Evolutionary conservation across 139 green algal species (phyloP), one percentile per base, ranked within the genome.

Genomic region (Picochlorum sp.): DNA sequence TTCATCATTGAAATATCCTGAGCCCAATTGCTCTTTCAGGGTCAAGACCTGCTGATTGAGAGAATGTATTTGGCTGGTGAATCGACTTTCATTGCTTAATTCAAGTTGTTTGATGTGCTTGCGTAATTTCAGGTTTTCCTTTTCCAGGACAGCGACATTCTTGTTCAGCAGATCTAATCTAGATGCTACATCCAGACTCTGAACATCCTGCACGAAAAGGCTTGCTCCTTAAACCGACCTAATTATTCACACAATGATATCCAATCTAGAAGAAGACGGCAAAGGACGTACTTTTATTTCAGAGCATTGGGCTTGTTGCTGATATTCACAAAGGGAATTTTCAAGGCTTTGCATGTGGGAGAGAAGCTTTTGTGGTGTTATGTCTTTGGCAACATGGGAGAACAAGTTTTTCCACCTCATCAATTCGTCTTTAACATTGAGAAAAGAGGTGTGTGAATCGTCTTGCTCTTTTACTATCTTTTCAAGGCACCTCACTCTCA

Each of bases 1-100:
- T 13, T 59, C 64, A 4, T 69, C 59, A 58, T 86, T 76, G 62
- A 78, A 87, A 47, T 92, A 84, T 10, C 88, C 88, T 3, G 69
- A 65, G 4, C 78, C 82, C 61, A 92, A 37, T 45, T 80, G 78
- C 62, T 83, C 74, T 75, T 87, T 61, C 37, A 59, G 15, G 15
- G 34, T 10, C n/a, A 23, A 18, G 14, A 66, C 37, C 37, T 65
- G 58, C 23, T 65, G 30, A 18, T 69, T 57, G 37, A 68, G 49
- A 47, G 63, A 14, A 26, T 32, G 3, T 14, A 41, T 13, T 41
- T 41, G 34, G 8, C 34, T 41, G 8, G 34, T 41, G 8, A 11
- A 41, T 41, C 34, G 34, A 41, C 8, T 11, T 11, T 41, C 34
- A 41, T 41, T 41, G 34, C 34, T 41, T 11, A 41, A 11, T 11